These are phyloP conservation scores for Pseudevernia furfuracea DNA, from an alignment of 495 filamentous ascomycete species.

Conservation along the genomic window DNA sequence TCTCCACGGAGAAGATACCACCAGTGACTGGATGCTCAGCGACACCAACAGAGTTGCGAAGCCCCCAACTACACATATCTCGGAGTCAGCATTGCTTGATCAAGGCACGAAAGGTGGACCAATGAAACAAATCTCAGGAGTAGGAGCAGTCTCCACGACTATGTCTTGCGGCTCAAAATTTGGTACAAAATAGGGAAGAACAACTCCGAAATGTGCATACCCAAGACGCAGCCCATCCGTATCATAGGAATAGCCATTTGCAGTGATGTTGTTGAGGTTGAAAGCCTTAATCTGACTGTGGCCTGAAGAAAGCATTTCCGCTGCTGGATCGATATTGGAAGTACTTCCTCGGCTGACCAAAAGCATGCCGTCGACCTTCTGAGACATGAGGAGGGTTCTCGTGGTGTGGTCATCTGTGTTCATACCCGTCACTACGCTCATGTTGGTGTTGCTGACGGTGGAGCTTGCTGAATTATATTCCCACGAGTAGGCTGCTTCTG, in stretches of 20 bases:
- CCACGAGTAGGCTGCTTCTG: constrained; percentile 51
- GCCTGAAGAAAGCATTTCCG: constrained; percentile 42
- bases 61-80: constrained; percentile 42
- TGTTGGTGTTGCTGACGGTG: constrained; percentile 36
- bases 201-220: no score
- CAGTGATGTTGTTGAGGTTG: constrained; percentile 42
- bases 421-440: constrained; percentile 52
- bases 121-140: no score
- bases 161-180: no score
- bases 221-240: constrained; percentile 52
- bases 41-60: constrained; percentile 65
- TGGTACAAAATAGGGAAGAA: no score
- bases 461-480: constrained; percentile 45
- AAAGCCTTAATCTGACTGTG: constrained; percentile 61
- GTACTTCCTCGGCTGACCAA: constrained; percentile 58
- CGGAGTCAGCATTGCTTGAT: no score
- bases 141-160: no score
- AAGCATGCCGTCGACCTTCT: constrained; percentile 42
- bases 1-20: constrained; percentile 63
- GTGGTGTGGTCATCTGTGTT: constrained; percentile 50
- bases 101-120: no score
- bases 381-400: constrained; percentile 53
- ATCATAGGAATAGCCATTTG: constrained; percentile 35
- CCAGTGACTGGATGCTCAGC: constrained; percentile 47
- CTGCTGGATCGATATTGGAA: constrained; percentile 49